These are phyloP conservation scores for Rubus parviflorus DNA, from an alignment of 306 rosid species.

Conservation along the genomic window DNA sequence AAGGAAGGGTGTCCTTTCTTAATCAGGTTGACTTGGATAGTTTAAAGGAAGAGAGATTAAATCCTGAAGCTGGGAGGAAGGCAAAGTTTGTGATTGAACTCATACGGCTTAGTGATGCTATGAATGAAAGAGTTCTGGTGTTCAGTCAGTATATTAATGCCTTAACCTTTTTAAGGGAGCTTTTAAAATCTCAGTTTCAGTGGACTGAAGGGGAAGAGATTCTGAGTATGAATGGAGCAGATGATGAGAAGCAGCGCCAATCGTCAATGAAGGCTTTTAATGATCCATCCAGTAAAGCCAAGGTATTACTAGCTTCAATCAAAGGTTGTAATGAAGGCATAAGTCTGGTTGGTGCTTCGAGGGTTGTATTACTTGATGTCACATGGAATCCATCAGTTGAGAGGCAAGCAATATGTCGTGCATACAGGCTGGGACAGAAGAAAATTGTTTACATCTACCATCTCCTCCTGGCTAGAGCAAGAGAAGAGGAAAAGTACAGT, in stretches of 20 bases:
- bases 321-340: conserved; percentile 66
- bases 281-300: conserved; percentile 40
- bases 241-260: conserved; percentile 41
- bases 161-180: conserved; percentile 37
- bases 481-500: conserved; percentile 43
- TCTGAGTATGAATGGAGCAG: conserved; percentile 42
- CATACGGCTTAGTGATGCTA: conserved; percentile 35
- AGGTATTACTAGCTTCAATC: conserved; percentile 56
- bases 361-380: conserved; percentile 66
- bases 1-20: not conserved
- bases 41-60: conserved; percentile 13
- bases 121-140: conserved; percentile 58
- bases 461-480: conserved; percentile 48
- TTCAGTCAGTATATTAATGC: conserved; percentile 56
- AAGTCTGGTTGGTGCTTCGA: conserved; percentile 63
- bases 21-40: not conserved
- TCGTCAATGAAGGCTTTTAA: conserved; percentile 45
- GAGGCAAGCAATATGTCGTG: conserved; percentile 63
- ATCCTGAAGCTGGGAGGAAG: conserved; percentile 48
- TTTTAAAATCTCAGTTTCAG: conserved; percentile 34
- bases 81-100: conserved; percentile 47
- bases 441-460: conserved; percentile 51
- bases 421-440: conserved; percentile 61
- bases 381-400: conserved; percentile 73
- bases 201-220: conserved; percentile 53